These are phyloP conservation scores for Pseudomicrostroma phylloplanum DNA, from an alignment of 1,284 basidiomycete species.

Conservation along the genomic window DNA sequence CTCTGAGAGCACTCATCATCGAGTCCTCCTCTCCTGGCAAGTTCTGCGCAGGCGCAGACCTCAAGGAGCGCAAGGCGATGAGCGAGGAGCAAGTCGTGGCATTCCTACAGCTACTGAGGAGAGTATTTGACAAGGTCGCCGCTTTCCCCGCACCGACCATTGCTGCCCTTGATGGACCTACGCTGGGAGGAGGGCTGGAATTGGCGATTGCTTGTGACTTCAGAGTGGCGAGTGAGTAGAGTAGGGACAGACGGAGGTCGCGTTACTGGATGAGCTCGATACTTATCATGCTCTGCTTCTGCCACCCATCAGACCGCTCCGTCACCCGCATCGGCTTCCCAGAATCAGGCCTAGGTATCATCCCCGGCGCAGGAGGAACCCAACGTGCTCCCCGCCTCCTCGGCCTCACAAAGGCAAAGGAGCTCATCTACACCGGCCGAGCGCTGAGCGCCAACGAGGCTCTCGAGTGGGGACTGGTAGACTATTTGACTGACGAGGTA, in stretches of 20 bases:
- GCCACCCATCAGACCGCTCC: not conserved
- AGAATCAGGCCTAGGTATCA: conserved; percentile 57
- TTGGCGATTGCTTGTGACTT: conserved; percentile 79
- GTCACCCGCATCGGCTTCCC: conserved; percentile 1
- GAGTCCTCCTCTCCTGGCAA: conserved; percentile 22
- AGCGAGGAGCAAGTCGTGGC: conserved; percentile 59
- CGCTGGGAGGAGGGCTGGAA: conserved; percentile 84
- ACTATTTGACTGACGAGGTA: conserved; percentile 60
- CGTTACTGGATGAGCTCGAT: not conserved
- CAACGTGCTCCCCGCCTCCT: conserved; percentile 8
- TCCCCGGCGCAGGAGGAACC: conserved; percentile 61
- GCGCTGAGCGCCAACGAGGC: conserved; percentile 65
- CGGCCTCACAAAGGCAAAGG: conserved; percentile 60
- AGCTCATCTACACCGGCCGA: conserved; percentile 74
- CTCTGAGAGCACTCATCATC: conserved; percentile 22
- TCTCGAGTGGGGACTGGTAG: conserved; percentile 68
- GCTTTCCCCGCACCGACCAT: conserved; percentile 77
- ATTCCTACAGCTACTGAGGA: conserved; percentile 72
- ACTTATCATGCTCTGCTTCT: not conserved
- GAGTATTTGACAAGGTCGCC: conserved; percentile 68
- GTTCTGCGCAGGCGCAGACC: conserved; percentile 80
- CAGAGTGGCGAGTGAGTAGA: conserved; percentile 61
- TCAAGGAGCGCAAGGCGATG: conserved; percentile 75
- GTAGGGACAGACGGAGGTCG: not conserved
- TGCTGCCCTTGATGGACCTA: conserved; percentile 85